Evolutionary conservation across 208 protist species (phyloP).

Genomic region (Acanthamoeba sp.): DNA sequence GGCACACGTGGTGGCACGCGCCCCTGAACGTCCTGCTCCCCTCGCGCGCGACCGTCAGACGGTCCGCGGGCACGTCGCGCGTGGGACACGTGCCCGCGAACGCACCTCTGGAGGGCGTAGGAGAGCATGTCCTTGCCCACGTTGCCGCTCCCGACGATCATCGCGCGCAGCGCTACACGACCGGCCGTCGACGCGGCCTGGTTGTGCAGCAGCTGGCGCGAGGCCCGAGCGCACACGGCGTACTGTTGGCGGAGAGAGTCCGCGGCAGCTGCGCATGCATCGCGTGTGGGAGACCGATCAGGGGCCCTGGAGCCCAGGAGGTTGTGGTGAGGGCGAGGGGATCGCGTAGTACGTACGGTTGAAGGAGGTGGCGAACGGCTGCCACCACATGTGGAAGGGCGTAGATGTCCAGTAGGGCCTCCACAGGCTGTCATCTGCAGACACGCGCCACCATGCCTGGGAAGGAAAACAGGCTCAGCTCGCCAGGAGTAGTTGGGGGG

Average conservation of each 20-base stretch:
- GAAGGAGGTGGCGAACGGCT: no score
- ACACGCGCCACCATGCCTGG: neutral
- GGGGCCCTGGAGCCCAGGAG: no score
- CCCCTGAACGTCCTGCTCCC: neutral
- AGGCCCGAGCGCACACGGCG: neutral
- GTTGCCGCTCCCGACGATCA: neutral
- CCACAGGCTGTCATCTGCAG: neutral
- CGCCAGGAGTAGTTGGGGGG: neutral
- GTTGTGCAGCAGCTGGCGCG: neutral
- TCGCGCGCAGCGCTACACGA: neutral
- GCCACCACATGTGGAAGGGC: neutral
- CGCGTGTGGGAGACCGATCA: no score
- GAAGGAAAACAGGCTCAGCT: no score
- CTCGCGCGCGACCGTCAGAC: no score
- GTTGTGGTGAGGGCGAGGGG: no score
- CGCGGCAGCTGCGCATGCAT: neutral
- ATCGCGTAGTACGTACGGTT: no score
- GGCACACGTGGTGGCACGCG: neutral
- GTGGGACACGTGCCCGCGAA: neutral
- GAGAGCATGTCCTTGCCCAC: neutral
- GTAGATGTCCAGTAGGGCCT: neutral
- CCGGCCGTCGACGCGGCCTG: neutral
- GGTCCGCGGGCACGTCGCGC: no score
- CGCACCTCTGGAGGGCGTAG: neutral
- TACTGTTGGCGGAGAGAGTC: neutral